Evolutionary conservation across 352 stramenopile genomes (phyloP), one percentile per base, ranked within the genome.

Genomic region (Phytophthora fragariae): DNA sequence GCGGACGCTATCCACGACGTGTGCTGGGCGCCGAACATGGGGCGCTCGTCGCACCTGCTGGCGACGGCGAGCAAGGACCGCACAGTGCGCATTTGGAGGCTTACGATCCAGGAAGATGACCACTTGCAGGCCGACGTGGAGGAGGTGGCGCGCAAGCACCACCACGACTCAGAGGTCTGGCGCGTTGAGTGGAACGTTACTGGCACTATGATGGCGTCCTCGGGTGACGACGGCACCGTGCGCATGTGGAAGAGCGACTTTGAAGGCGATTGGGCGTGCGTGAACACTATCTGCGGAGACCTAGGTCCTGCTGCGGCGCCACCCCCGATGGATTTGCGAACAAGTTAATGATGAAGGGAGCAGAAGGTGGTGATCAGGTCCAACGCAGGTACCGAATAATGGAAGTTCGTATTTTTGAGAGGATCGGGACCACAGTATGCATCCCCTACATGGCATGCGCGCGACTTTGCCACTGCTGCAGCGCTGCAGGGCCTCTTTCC

Each of bases 161-260:
- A 96, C 70, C 87, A 94, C 78, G 84, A 92, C 77, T 94, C 83
- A 73, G 89, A 98, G 69, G 92, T 98, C 27, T 99, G 97, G 97
- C 89, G 95, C 44, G 97, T 98, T 57, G 92, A 98, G 78, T 99
- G 96, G 96, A 99, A 99, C 71, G 90, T 99, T 47, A 98, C 97
- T 10, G 97, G 97, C 27, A 99, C 96, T 14, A 97, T 99, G 70
- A 76, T 99, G 55, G 95, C 95, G 33, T 98, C 90, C 53, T 97
- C 90, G 2, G 95, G 97, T 8, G 97, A 99, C 77, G 92, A 97
- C 60, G 97, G 97, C 57, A 96, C 94, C 14, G 92, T 99, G n/a
- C 86, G 95, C 56, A 88, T 99, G 75, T 99, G 95, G 95, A 98
- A 99, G 75, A 92, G 86, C 73, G 92, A 99, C 76, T 94, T 96